Base-by-base conservation (phyloP, 2,329 filamentous ascomycete genomes). In the Cyanodermella asteris region DNA sequence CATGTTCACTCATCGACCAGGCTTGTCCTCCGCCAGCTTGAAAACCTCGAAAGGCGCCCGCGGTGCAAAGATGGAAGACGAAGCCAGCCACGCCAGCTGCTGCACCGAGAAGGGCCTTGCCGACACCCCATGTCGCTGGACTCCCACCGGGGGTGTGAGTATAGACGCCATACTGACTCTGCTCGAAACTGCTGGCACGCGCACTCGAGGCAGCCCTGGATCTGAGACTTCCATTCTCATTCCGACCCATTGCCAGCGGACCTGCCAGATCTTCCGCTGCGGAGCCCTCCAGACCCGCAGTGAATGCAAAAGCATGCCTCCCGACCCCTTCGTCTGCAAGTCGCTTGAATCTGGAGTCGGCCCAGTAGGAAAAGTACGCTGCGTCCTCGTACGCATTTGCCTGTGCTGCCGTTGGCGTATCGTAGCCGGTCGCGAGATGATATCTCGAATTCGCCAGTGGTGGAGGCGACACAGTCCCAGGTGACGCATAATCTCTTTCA, bases 11-110 rank as follows among this genome's bases (percentile, higher is more conserved):
- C 36, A 77, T 51, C 5, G 61, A 53, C 40, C 82, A 91, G 14
- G 67, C 69, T 31, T 56, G 58, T 6, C 82, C 84, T 3, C 74
- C 78, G 6, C 82, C 84, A 8, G 82, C 80, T 32, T 82, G 71
- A 45, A 93, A 93, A 0, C 82, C 82, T 27, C 64, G 62, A 40
- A 93, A 90, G 0, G 74, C 65, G 6, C 61, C 66, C 0, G 55
- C 52, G 44, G 57, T 76, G 52, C 82, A 91, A 38, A 91, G 87
- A 36, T 81, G 65, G 63, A 78, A 81, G 1, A 91, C 68, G 39
- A 72, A 84, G 11, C 77, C 75, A 7, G 44, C 43, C n/a, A 46
- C 35, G 2, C 38, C 39, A 14, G 39, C 51, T 3, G 56, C 51
- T 5, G 49, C 42, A 16, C 45, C 47, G 23, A 55, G 45, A 5